Base-by-base conservation (phyloP, 176 grass and related monocot species). In the Chrysopogon serrulatus region DNA sequence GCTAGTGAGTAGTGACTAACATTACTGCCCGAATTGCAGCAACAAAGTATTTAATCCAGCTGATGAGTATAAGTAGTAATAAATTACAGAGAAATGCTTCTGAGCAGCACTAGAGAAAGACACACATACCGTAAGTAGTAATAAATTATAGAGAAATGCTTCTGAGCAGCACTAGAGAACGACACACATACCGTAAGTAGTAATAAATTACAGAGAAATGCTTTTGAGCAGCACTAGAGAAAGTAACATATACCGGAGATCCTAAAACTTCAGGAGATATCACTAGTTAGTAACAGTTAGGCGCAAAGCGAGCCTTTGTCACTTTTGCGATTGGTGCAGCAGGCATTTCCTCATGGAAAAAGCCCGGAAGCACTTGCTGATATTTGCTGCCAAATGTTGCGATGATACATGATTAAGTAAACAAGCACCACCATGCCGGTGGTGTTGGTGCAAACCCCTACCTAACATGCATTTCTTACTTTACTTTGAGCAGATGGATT, bases 341-440 rank as follows among this genome's bases (percentile, higher is more conserved):
- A 28, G 59, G 48, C 76, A 85, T 80, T 60, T 61, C 56, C 47
- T 15, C 73, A 35, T 16, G 23, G 0, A 65, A 66, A 88, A 66
- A 79, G 42, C 54, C 77, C 13, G 5, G 27, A 17, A 79, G 67
- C 86, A 73, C 56, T 43, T 68, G 27, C 81, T 53, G 33, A 33
- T 79, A 88, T 75, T 84, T 83, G 28, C 60, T 37, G 45, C 30
- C 16, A 31, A 30, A 39, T 23, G 27, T 79, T 35, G 26, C 65
- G 40, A 35, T 56, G 81, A 79, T n/a, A n/a, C n/a, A n/a, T 28
- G n/a, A 24, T 26, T 56, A 82, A 87, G 73, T 51, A 59, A 84
- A 44, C 64, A 81, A 47, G 77, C 82, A 85, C 17, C 82, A 85
- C 17, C 33, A 40, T 35, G 51, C 11, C 41, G 76, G 39, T 77